Evolutionary conservation across 2,329 filamentous ascomycete genomes (phyloP), one percentile per base, ranked within the genome.

Genomic region (Plenodomus biglobosus): DNA sequence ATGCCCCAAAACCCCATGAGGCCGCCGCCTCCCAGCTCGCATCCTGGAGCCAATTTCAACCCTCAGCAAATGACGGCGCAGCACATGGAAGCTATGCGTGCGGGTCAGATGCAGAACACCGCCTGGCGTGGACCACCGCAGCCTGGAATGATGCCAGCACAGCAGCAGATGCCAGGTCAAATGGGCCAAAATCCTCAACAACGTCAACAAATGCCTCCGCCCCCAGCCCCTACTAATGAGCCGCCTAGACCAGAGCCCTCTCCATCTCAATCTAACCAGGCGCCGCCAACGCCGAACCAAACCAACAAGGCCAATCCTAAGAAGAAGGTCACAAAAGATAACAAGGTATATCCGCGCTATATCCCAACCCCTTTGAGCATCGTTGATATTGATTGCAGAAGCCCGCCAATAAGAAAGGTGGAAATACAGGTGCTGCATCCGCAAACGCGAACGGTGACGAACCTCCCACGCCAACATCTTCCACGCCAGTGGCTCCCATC

Each of bases 231-330:
- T n/a, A 60, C 68, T 22, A 72, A 64, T 47, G 69, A 73, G 42
- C 70, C 73, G 42, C 65, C 69, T 17, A 67, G 74, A 21, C 74
- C 75, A 10, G 73, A 78, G 43, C 76, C 76, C 42, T 78, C 76
- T 48, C 77, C 77, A 16, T 71, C 73, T 30, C 73, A 75, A 52
- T 70, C 71, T 20, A 67, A 74, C 38, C 59, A 62, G 40, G 86
- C 86, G 30, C 88, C 89, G 1, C 88, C 88, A 1, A 94, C 89
- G 3, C 89, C 89, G 1, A 85, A 83, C 42, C 87, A 90, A 66
- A 71, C 77, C 1, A 86, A 85, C 65, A 92, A 92, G 76, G 73
- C 86, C 3, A 85, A 83, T 27, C 86, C 87, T 1, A 91, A 90
- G 56, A 92, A 92, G 27, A 88, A 90, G 76, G 76, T 74, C 4